Conservation (phyloP, 78 protist species). For the Tieghemostelium lacteum region DNA sequence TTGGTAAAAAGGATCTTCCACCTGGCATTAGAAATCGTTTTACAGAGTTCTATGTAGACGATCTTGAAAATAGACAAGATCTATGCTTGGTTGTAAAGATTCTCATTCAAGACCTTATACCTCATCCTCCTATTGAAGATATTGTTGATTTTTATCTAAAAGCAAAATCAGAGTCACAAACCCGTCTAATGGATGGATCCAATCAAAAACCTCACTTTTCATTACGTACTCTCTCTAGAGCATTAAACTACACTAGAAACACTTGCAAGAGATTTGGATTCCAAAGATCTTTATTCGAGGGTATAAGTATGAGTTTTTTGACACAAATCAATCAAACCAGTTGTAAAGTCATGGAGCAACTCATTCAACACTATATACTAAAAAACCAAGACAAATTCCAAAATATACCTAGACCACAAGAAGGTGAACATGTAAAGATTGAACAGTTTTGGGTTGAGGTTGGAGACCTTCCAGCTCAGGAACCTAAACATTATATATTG, state of each 20-base stretch:
- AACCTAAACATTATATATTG: conserved; percentile 51
- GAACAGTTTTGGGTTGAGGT: conserved; percentile 91
- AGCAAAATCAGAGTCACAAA: conserved; percentile 68
- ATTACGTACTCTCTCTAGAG: conserved; percentile 95
- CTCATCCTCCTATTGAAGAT: conserved; percentile 73
- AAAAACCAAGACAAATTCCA: conserved; percentile 35
- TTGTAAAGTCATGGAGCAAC: conserved; percentile 36
- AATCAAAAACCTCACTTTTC: conserved; percentile 93
- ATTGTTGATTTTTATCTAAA: conserved; percentile 86
- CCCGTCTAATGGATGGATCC: conserved; percentile 87
- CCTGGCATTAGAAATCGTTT: conserved; percentile 90
- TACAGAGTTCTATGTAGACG: conserved; percentile 97
- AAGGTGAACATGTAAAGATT: conserved; percentile 53
- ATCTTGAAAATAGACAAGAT: conserved; percentile 87
- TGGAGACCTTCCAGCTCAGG: conserved; percentile 47
- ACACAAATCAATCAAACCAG: conserved; percentile 83
- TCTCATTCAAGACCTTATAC: conserved; percentile 48
- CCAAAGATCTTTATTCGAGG: conserved; percentile 91
- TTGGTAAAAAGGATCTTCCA: conserved; percentile 98
- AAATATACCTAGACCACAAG: conserved; percentile 63
- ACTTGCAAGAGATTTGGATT: conserved; percentile 85
- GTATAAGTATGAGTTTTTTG: conserved; percentile 91
- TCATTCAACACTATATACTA: conserved; percentile 31
- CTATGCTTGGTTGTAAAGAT: conserved; percentile 81
- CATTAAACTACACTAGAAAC: conserved; percentile 78